Conservation (phyloP, 1,284 basidiomycete genomes). For the Sphaerobolus stellatus region DNA sequence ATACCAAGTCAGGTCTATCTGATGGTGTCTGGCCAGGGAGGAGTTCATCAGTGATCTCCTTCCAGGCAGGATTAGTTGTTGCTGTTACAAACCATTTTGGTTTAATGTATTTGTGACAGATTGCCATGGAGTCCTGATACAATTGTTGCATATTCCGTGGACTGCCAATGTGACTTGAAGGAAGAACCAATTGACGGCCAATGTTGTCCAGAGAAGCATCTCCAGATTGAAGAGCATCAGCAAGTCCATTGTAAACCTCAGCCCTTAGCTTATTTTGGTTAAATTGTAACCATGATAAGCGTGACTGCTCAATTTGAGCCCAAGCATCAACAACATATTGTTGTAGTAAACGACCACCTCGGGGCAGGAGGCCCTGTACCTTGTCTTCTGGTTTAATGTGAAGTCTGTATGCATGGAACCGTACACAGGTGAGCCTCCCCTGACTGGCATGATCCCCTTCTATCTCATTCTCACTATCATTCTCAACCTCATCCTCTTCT, state of each 20-base stretch:
- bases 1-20: conserved; percentile 48
- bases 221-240: conserved; percentile 33
- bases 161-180: conserved; percentile 41
- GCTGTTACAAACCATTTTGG: conserved; percentile 48
- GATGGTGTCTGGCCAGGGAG: conserved; percentile 38
- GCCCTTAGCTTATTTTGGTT: conserved; percentile 42
- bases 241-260: conserved; percentile 36
- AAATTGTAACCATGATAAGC: conserved; percentile 22
- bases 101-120: conserved; percentile 32
- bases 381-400: conserved; percentile 27
- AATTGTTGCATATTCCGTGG: conserved; percentile 40
- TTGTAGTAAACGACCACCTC: conserved; percentile 39
- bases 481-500: not conserved
- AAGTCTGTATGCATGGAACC: conserved; percentile 34
- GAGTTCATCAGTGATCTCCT: conserved; percentile 41
- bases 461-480: no score
- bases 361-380: conserved; percentile 38
- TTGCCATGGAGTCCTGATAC: conserved; percentile 46
- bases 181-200: conserved; percentile 38
- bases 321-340: conserved; percentile 38
- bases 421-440: conserved; percentile 26
- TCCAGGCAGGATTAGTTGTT: conserved; percentile 47
- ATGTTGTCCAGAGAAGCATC: conserved; percentile 30
- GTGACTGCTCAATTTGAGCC: conserved; percentile 28
- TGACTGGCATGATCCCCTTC: no score